A percentile compares a stretch with the other conserved stretches of the same genome.
Evolutionary conservation across 306 rosid species (phyloP).

Genomic region (Biancaea sappan): DNA sequence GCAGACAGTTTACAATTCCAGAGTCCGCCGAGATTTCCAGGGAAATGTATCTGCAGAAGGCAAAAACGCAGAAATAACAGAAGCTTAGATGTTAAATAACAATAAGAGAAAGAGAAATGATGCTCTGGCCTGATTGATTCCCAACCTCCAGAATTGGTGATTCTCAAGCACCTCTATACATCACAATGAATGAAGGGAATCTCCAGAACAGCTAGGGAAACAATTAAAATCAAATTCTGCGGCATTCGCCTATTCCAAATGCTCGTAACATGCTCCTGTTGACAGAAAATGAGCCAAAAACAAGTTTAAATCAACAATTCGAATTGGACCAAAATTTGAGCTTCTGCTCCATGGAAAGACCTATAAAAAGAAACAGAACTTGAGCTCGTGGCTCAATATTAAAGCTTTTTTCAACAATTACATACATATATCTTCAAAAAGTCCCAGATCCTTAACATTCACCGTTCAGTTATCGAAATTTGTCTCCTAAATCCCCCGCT

Average conservation of each 20-base stretch:
- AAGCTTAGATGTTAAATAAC: slow-evolving; percentile 28
- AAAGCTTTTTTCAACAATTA: slow-evolving; percentile 41
- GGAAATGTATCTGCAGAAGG: slow-evolving; percentile 48
- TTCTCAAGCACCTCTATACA: slow-evolving; percentile 12
- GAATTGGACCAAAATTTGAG: slow-evolving; percentile 8
- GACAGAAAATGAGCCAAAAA: slow-evolving; percentile 21
- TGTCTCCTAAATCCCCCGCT: slow-evolving; percentile 26
- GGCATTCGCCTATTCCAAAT: slow-evolving; percentile 21
- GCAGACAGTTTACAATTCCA: slow-evolving; percentile 34
- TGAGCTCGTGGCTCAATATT: slow-evolving; percentile 26
- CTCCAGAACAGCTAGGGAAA: slow-evolving; percentile 26
- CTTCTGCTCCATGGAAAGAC: neutral
- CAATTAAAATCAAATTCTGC: slow-evolving; percentile 18
- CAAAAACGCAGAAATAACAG: slow-evolving; percentile 24
- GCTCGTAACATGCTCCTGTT: slow-evolving; percentile 42
- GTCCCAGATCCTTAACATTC: slow-evolving; percentile 59
- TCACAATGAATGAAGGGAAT: slow-evolving; percentile 36
- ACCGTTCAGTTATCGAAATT: slow-evolving; percentile 34
- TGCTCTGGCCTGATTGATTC: slow-evolving; percentile 21
- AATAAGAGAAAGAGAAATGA: slow-evolving; percentile 27
- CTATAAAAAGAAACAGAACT: slow-evolving; percentile 8
- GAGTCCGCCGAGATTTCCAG: slow-evolving; percentile 35
- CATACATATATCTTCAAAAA: slow-evolving; percentile 17
- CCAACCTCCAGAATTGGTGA: slow-evolving; percentile 30
- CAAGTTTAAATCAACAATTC: slow-evolving; percentile 16